Evolutionary conservation across 306 rosid genomes (phyloP).

Genomic region (Rosa lucieae): DNA sequence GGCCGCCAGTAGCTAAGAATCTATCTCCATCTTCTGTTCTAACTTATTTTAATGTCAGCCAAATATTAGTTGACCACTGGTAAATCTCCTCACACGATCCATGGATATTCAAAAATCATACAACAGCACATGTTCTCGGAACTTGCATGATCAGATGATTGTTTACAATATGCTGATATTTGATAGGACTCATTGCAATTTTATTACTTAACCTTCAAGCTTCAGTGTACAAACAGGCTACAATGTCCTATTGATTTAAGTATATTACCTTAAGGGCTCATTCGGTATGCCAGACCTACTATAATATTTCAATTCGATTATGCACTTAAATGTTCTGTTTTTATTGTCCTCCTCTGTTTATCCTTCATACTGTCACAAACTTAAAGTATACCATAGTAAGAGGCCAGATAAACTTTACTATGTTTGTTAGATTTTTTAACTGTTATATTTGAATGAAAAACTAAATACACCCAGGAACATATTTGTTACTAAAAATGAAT

Average conservation of each 20-base stretch:
- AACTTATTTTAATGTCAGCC: background rate
- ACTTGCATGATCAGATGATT: slow-evolving; percentile 5
- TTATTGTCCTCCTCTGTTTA: background rate
- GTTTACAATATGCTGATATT: background rate
- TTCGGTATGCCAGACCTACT: background rate
- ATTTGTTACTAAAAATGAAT: background rate
- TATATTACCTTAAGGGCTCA: background rate
- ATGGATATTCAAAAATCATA: background rate
- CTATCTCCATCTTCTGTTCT: background rate
- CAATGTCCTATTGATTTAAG: background rate
- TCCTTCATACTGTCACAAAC: too few relatives aligned
- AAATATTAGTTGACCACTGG: background rate
- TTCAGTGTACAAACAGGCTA: background rate
- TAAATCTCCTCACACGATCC: background rate
- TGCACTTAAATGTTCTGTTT: background rate
- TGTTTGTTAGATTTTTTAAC: background rate
- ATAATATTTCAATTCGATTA: background rate
- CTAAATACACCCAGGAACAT: background rate
- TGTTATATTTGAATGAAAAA: background rate
- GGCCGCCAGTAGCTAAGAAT: background rate
- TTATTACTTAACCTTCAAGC: background rate
- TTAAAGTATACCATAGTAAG: background rate
- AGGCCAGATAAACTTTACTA: background rate
- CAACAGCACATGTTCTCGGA: background rate
- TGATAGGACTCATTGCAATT: background rate